Percentiles rank a stretch among this genome's conserved stretches.
These are phyloP conservation scores for Gynostemma pentaphyllum DNA, from an alignment of 306 rosid genomes.

Conservation along the genomic window DNA sequence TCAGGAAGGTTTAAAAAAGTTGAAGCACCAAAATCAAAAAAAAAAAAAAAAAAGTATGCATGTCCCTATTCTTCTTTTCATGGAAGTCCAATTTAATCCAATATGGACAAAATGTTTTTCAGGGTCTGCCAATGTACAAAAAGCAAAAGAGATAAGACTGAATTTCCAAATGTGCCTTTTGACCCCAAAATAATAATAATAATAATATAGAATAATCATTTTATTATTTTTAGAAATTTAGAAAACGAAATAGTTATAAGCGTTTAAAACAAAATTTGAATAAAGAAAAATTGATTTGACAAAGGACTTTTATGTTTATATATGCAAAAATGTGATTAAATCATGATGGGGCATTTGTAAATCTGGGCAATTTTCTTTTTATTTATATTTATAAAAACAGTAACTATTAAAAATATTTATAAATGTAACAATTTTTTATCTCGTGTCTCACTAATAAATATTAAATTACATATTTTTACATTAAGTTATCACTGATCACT, in stretches of 20 bases:
- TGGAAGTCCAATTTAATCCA: constrained; percentile 32
- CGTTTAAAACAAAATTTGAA: background rate
- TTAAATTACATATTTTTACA: too few species aligned
- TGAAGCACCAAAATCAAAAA: background rate
- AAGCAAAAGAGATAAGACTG: background rate
- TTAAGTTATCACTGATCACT: too few species aligned
- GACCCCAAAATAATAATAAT: background rate
- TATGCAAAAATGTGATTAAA: background rate
- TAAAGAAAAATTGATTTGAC: background rate
- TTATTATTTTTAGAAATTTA: too few species aligned
- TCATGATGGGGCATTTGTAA: too few species aligned
- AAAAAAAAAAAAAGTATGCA: background rate
- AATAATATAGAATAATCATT: too few species aligned
- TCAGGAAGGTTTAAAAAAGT: too few species aligned
- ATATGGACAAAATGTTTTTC: constrained; percentile 42
- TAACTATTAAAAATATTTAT: too few species aligned
- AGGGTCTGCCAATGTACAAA: constrained; percentile 30
- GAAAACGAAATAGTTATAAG: too few species aligned
- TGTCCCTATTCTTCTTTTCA: constrained; percentile 24
- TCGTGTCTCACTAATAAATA: too few species aligned
- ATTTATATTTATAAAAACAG: too few species aligned
- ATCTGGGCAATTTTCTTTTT: too few species aligned
- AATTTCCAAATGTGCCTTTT: background rate
- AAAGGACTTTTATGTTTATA: background rate
- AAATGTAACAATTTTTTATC: too few species aligned